Evolutionary conservation across 352 stramenopile genomes (phyloP).

Genomic region (Aphanomyces euteiches): DNA sequence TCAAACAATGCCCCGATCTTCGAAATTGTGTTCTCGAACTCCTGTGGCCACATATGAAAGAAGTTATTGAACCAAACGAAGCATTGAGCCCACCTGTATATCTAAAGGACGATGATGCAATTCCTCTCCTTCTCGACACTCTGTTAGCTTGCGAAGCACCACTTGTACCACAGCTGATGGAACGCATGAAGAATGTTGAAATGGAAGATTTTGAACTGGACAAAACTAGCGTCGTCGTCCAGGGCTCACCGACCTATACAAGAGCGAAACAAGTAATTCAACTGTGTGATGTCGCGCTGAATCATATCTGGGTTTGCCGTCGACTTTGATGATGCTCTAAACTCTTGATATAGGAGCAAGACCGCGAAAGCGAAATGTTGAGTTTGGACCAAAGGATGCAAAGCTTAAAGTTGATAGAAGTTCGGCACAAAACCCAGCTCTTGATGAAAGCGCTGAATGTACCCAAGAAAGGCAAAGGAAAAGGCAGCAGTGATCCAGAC

Average conservation of each 20-base stretch:
- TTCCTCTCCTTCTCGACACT: slow-evolving; percentile 16
- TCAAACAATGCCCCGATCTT: slow-evolving; percentile 45
- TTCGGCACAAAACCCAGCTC: background rate
- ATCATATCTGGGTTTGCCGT: slow-evolving; percentile 22
- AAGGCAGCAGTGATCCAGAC: background rate
- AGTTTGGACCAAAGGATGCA: slow-evolving; percentile 6
- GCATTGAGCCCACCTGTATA: slow-evolving; percentile 47
- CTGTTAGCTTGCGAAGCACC: slow-evolving; percentile 6
- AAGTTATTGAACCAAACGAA: slow-evolving; percentile 51
- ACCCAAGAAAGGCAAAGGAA: background rate
- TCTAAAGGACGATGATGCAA: slow-evolving; percentile 34
- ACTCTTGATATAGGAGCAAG: background rate
- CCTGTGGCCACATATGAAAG: slow-evolving; percentile 43
- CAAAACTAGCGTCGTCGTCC: slow-evolving; percentile 1
- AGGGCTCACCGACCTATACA: background rate
- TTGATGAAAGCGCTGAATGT: background rate
- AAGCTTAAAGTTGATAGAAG: slow-evolving; percentile 6
- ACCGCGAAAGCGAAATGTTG: background rate
- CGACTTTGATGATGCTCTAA: background rate
- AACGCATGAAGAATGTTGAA: slow-evolving; percentile 24
- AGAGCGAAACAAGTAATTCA: slow-evolving; percentile 7
- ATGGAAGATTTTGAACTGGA: slow-evolving; percentile 29
- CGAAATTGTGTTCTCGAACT: slow-evolving; percentile 45
- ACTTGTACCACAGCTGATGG: background rate
- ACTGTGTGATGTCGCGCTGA: slow-evolving; percentile 26